A percentile compares a stretch with the other conserved stretches of the same genome.
Conservation (phyloP, 2,329 filamentous ascomycete genomes). For the Colletotrichum sp. region DNA sequence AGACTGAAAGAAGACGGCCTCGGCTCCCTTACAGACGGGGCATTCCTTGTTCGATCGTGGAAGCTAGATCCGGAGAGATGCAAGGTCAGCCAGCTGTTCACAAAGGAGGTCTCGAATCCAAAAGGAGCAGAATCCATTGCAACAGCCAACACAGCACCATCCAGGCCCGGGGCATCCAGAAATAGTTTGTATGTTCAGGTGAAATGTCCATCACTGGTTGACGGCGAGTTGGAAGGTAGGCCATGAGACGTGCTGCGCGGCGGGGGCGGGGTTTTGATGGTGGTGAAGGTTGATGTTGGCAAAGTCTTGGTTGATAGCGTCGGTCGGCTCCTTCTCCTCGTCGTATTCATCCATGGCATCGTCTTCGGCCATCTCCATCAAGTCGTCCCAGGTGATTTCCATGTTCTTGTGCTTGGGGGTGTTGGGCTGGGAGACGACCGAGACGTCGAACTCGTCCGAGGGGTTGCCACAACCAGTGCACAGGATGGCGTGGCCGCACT, state of each 20-base stretch:
- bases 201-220: not conserved
- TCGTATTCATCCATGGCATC: slow-evolving; percentile 43
- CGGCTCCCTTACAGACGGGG: slow-evolving; percentile 82
- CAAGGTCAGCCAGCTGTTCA: slow-evolving; percentile 46
- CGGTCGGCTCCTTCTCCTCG: slow-evolving; percentile 33
- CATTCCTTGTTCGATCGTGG: slow-evolving; percentile 88
- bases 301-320: slow-evolving; percentile 4
- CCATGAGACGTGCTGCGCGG: slow-evolving; percentile 5
- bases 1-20: slow-evolving; percentile 98
- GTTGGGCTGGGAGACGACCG: not conserved
- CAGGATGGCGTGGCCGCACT: slow-evolving; percentile 49
- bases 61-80: slow-evolving; percentile 67
- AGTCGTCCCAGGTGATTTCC: slow-evolving; percentile 16
- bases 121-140: slow-evolving; percentile 23
- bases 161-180: not conserved
- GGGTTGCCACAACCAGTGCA: slow-evolving; percentile 44
- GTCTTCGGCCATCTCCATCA: slow-evolving; percentile 28
- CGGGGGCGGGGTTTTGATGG: not conserved
- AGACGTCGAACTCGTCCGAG: slow-evolving; percentile 17
- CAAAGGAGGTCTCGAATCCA: slow-evolving; percentile 20
- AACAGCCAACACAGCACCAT: slow-evolving; percentile 9
- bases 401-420: not conserved
- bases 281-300: not conserved
- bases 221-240: slow-evolving; percentile 15
- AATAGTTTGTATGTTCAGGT: not conserved